Percentiles rank a stretch among this genome's conserved stretches.
These are phyloP conservation scores for Cladosporium cucumerinum DNA, from an alignment of 2,329 filamentous ascomycete genomes.

Conservation along the genomic window DNA sequence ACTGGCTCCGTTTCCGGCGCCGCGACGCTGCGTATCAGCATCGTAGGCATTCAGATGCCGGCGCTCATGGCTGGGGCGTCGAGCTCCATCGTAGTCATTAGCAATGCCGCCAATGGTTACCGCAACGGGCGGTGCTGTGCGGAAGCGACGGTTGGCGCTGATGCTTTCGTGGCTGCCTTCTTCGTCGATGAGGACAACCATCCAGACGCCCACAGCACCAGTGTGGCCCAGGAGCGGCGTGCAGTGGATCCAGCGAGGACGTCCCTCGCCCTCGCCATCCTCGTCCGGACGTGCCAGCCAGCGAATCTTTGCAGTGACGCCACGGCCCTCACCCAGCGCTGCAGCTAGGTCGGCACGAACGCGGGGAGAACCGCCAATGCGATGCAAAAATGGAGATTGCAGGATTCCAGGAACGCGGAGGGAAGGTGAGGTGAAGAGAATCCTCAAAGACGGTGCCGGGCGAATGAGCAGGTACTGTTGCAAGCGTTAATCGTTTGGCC, in stretches of 20 bases:
- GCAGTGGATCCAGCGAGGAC: conserved; percentile 72
- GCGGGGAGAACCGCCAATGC: conserved; percentile 49
- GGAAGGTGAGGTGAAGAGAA: conserved; percentile 50
- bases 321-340: conserved; percentile 65
- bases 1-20: conserved; percentile 6
- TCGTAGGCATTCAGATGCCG: conserved; percentile 15
- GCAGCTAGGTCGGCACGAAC: conserved; percentile 53
- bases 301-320: conserved; percentile 70
- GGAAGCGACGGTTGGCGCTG: conserved; percentile 29
- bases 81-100: conserved; percentile 27
- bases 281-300: conserved; percentile 56
- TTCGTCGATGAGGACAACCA: conserved; percentile 70
- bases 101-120: conserved; percentile 34
- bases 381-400: conserved; percentile 48
- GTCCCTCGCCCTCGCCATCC: conserved; percentile 50
- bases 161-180: conserved; percentile 28
- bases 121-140: conserved; percentile 36
- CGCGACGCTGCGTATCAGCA: conserved; percentile 4
- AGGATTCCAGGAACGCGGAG: conserved; percentile 49
- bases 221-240: conserved; percentile 67
- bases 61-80: not conserved
- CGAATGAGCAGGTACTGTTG: conserved; percentile 47
- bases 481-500: conserved; percentile 7
- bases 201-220: conserved; percentile 71
- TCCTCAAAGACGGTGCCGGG: conserved; percentile 47